Evolutionary conservation across 2,329 filamentous ascomycete species (phyloP).

Genomic region (Fusarium sp.): DNA sequence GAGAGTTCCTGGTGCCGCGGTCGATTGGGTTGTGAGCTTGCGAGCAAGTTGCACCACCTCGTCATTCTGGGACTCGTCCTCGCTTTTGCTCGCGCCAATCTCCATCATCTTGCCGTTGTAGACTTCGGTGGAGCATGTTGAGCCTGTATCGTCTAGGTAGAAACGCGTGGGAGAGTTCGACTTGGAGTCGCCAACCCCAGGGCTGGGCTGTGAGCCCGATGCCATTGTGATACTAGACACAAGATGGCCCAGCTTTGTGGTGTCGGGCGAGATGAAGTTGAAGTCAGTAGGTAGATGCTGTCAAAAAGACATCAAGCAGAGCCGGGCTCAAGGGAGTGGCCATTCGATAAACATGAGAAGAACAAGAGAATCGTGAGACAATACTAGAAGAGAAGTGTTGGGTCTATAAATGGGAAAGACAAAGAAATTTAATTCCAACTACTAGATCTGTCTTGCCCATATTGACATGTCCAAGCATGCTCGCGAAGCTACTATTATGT

Average conservation of each 20-base stretch:
- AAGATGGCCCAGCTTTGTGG: rapidly evolving
- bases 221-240: conserved; percentile 11
- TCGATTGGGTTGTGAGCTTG: conserved; percentile 42
- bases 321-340: not conserved
- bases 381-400: not conserved
- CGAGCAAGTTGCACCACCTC: conserved; percentile 45
- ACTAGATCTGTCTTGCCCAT: conserved; percentile 7
- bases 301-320: not conserved
- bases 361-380: not conserved
- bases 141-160: conserved; percentile 13
- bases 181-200: conserved; percentile 1
- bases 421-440: conserved; percentile 17
- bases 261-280: not conserved
- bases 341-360: too few relatives aligned
- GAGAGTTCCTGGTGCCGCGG: conserved; percentile 39
- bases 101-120: conserved; percentile 31
- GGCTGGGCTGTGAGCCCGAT: conserved; percentile 10
- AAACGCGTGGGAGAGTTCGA: not conserved
- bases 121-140: conserved; percentile 30
- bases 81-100: not conserved
- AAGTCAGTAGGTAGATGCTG: too few relatives aligned
- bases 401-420: not conserved
- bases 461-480: not conserved
- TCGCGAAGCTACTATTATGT: conserved; percentile 5
- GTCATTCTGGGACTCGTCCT: conserved; percentile 17